Percentiles rank a stretch among this genome's conserved stretches.
Evolutionary conservation across 495 filamentous ascomycete species (phyloP).

Genomic region (Chaetomium cochliodes): DNA sequence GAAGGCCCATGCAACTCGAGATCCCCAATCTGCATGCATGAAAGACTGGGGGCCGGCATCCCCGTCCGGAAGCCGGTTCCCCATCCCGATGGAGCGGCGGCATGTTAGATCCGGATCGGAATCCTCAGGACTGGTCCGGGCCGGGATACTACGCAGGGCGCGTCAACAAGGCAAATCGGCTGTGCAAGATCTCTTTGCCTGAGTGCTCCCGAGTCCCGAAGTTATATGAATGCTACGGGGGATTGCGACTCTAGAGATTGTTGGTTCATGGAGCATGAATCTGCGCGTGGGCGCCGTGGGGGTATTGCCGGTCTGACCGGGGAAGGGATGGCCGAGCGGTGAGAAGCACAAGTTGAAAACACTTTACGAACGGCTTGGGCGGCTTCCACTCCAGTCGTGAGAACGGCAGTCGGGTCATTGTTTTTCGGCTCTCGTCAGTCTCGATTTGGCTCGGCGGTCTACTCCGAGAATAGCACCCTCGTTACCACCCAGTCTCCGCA

Average conservation of each 20-base stretch:
- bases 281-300: not conserved
- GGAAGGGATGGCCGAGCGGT: not conserved
- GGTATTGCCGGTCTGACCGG: not conserved
- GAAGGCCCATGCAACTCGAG: not conserved
- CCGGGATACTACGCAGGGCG: not conserved
- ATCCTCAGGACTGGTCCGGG: not conserved
- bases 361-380: slow-evolving; percentile 1
- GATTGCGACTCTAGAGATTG: not conserved
- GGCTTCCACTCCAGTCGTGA: not conserved
- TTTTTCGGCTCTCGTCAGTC: not conserved
- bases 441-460: not conserved
- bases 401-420: not conserved
- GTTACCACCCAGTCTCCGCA: slow-evolving; percentile 1
- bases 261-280: not conserved
- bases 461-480: slow-evolving; percentile 12
- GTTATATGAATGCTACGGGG: not conserved
- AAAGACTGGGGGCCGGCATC: not conserved
- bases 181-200: not conserved
- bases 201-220: not conserved
- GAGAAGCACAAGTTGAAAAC: not conserved
- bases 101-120: not conserved
- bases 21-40: not conserved
- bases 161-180: not conserved
- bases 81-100: not conserved
- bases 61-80: not conserved